Base-by-base conservation (phyloP, 129 eudicot species). In the Flaveria ramosissima region DNA sequence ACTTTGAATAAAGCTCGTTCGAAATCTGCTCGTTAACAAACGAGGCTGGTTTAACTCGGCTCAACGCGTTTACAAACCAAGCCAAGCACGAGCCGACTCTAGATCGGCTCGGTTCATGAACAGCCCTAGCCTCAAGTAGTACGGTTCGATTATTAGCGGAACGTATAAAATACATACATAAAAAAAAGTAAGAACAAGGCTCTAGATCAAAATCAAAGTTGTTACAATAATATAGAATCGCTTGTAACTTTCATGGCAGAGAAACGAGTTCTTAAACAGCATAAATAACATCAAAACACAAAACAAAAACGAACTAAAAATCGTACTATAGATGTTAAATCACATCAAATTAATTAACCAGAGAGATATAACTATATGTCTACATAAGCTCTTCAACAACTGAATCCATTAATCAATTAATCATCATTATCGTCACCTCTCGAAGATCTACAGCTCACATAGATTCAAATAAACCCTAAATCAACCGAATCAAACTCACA, bases 381-480 rank as follows among this genome's bases (percentile, higher is more conserved):
- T 23, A 23, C 27, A 46, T 62, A 47, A 78, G 73, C 9, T 72
- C 59, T 63, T 65, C 36, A 23, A 47, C 3, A 65, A 24, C 60
- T 51, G 4, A 69, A 80, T 72, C 83, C 9, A n/a, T 51, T 23
- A 66, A 70, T 50, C 71, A 76, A n/a, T 51, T 23, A 41, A 70
- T 50, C 71, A 76, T 53, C 70, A 17, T 43, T 14, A 36, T 21
- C 73, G 45, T 70, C 21, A 70, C 16, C 16, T 26, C 11, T 75
- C 2, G 3, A 53, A 65, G 61, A 73, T 80, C 69, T 26, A 79
- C 4, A 32, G 53, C n/a, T 50, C 66, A 72, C 66, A 65, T 2
- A 41, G 6, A 69, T 52, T 55, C 20, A 14, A 66, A 26, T 65
- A 64, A 80, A 48, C 39, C 73, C 64, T 36, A 62, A 47, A 23